Evolutionary conservation across 306 rosid species (phyloP), one percentile per base, ranked within the genome.

Genomic region (Vigna trinervia): DNA sequence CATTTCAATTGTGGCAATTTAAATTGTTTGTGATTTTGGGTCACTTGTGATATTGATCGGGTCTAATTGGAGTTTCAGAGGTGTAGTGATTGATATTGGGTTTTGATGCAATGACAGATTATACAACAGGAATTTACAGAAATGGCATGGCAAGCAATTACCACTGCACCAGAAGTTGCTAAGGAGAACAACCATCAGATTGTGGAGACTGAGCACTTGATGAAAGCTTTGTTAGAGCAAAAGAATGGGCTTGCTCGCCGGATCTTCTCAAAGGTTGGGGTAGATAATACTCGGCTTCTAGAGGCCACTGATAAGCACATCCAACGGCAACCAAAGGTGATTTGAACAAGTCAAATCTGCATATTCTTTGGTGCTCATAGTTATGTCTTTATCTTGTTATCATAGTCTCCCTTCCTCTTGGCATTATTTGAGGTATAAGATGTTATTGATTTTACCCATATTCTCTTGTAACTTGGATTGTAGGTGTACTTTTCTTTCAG

Each of bases 161-260:
- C 92, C 78, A 85, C 97, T 4, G 81, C 93, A 0, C 99, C 99
- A 5, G 99, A 95, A 82, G 94, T 95, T 73, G 99, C 99, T 1
- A 95, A 91, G 77, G 94, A 95, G 84, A 88, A 91, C 85, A 95
- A 95, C 80, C 99, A 95, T 88, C 99, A 95, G 83, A 95, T 95
- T 60, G 99, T 95, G 80, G 99, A 95, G 91, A 90, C 97, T 8
- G 99, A 95, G 80, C 99, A 95, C 87, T 80, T 95, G 86, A 90
- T 95, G 97, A 92, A 89, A 85, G 89, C 99, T 26, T 80, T 95
- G 58, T 81, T 95, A 80, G 99, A 95, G 90, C 99, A 95, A 85
- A 95, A 92, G 87, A 95, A 95, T 45, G 99, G 99, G 52, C 96
- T 95, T 47, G 99, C 99, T 50, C 97, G 97, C 48, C 79, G 99